These are phyloP conservation scores for Rosa chinensis DNA, from an alignment of 306 rosid genomes.

Conservation along the genomic window DNA sequence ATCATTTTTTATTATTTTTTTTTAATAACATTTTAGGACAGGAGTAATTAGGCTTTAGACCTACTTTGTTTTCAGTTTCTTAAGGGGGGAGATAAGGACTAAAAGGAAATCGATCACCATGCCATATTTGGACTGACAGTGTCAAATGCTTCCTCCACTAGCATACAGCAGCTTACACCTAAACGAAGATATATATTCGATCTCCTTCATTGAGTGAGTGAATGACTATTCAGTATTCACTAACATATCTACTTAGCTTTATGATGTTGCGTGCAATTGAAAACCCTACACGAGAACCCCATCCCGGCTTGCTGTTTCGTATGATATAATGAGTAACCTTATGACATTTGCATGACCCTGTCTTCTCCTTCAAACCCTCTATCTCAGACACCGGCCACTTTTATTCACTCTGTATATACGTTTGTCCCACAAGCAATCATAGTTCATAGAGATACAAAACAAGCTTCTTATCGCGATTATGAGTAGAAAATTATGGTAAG, in stretches of 20 bases:
- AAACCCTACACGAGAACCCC: slow-evolving; percentile 25
- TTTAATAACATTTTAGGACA: neutral
- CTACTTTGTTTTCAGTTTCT: neutral
- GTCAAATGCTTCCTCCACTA: slow-evolving; percentile 55
- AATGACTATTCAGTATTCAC: slow-evolving; percentile 32
- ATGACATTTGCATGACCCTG: slow-evolving; percentile 42
- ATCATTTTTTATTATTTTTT: too few relatives aligned
- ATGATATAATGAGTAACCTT: slow-evolving; percentile 35
- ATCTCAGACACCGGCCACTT: neutral
- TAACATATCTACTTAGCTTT: neutral
- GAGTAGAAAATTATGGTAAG: neutral
- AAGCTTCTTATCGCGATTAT: slow-evolving; percentile 12
- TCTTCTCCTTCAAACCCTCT: neutral
- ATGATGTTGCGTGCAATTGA: slow-evolving; percentile 34
- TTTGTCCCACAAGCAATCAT: slow-evolving; percentile 39
- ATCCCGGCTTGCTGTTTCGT: slow-evolving; percentile 30
- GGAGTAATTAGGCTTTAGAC: too few relatives aligned
- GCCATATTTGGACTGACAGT: slow-evolving; percentile 60
- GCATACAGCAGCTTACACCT: slow-evolving; percentile 33
- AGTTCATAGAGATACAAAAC: slow-evolving; percentile 11
- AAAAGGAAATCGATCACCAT: slow-evolving; percentile 27
- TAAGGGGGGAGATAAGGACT: slow-evolving; percentile 4
- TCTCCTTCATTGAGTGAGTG: slow-evolving; percentile 4
- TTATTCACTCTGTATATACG: neutral
- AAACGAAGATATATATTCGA: slow-evolving; percentile 44